Evolutionary conservation across 768 basidiomycete genomes (phyloP).

Genomic region (Amyloporia xantha): DNA sequence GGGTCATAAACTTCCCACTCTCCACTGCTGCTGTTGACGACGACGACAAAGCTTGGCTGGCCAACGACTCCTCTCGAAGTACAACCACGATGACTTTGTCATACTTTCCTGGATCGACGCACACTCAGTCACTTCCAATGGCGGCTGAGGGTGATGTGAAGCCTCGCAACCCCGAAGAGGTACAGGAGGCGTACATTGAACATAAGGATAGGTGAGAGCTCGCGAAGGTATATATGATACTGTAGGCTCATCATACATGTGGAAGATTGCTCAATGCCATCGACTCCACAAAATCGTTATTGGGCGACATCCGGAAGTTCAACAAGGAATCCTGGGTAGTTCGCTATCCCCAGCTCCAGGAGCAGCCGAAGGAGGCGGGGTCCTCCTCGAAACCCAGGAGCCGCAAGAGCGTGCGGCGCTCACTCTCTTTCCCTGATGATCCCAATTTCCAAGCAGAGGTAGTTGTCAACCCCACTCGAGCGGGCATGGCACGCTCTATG

Average conservation of each 20-base stretch:
- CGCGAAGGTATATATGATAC: not conserved
- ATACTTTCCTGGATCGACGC: conserved; percentile 20
- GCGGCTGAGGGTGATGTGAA: conserved; percentile 19
- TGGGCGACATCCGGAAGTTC: conserved; percentile 68
- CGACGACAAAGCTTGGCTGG: not conserved
- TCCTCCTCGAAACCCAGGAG: conserved; percentile 27
- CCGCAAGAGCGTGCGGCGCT: conserved; percentile 48
- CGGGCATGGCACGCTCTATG: conserved; percentile 48
- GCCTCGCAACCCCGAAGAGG: conserved; percentile 55
- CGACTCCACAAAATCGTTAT: conserved; percentile 58
- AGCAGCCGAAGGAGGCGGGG: conserved; percentile 30
- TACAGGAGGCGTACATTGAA: conserved; percentile 69
- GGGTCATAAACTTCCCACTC: too few species aligned
- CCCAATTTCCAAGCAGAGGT: conserved; percentile 63
- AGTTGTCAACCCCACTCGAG: conserved; percentile 42
- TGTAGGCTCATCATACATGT: too few species aligned
- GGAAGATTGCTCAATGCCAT: conserved; percentile 74
- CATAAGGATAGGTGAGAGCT: conserved; percentile 64
- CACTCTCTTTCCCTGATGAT: conserved; percentile 83
- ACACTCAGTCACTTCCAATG: too few species aligned
- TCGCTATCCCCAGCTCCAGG: conserved; percentile 73
- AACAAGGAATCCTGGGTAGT: conserved; percentile 86
- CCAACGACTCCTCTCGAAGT: not conserved
- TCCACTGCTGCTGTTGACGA: too few species aligned
- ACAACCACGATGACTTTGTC: conserved; percentile 21